Evolutionary conservation across 2,329 filamentous ascomycete genomes (phyloP).

Genomic region (Claviceps quebecensis): DNA sequence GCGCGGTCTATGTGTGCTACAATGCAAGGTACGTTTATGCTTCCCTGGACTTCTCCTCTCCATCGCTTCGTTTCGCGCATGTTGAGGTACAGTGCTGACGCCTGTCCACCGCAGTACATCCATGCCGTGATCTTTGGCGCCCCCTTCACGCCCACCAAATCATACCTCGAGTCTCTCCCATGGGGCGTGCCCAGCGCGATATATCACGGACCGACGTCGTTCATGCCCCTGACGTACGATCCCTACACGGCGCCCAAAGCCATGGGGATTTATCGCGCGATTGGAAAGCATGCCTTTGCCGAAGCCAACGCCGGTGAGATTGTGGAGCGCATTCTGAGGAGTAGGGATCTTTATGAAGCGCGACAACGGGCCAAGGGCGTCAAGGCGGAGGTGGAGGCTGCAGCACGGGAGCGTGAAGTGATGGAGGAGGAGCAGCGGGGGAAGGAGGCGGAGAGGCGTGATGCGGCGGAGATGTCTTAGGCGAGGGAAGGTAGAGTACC

Average conservation of each 20-base stretch:
- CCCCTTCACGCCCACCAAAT: conserved; percentile 69
- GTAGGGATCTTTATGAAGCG: conserved; percentile 77
- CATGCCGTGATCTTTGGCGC: conserved; percentile 80
- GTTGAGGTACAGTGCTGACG: not conserved
- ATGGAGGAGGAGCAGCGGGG: conserved; percentile 43
- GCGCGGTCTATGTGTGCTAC: conserved; percentile 83
- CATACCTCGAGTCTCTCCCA: conserved; percentile 64
- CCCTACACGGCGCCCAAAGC: conserved; percentile 69
- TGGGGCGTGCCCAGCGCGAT: conserved; percentile 63
- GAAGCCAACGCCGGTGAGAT: conserved; percentile 88
- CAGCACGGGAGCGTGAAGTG: conserved; percentile 46
- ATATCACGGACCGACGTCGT: conserved; percentile 92
- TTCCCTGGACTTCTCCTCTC: not conserved
- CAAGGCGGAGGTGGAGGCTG: conserved; percentile 65
- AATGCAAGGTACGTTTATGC: conserved; percentile 59
- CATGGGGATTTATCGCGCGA: conserved; percentile 72
- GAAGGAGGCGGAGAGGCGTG: conserved; percentile 27
- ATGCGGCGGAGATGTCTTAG: not conserved
- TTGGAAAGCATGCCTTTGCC: conserved; percentile 64
- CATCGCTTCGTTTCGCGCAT: not conserved
- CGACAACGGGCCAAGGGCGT: conserved; percentile 79
- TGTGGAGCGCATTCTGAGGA: conserved; percentile 77
- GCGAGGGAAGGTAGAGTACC: too few relatives aligned
- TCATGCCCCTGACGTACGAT: conserved; percentile 69
- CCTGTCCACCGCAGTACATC: conserved; percentile 48